phyloP scores from a whole-genome alignment of 768 basidiomycete genomes.

The Mycena leptocephala region DNA sequence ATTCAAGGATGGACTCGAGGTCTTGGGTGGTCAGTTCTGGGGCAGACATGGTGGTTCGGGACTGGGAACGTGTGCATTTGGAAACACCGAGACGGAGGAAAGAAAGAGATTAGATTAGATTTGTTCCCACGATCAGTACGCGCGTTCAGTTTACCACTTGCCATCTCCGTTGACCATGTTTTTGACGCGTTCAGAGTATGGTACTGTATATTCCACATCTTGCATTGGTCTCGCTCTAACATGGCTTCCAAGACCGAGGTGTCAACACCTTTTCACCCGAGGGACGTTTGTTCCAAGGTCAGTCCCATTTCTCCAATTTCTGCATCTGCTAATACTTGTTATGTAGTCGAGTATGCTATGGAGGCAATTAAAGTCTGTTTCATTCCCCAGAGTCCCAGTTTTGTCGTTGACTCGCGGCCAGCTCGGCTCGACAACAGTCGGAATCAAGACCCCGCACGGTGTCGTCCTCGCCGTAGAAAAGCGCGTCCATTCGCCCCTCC shows the following conservation, averaged over 20 bases:
- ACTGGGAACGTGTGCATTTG: background rate
- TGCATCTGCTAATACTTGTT: constrained; percentile 35
- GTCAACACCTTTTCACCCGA: constrained; percentile 99
- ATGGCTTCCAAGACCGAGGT: constrained; percentile 81
- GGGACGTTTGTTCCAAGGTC: constrained; percentile 98
- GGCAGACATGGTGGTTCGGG: constrained; percentile 49
- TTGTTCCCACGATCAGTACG: background rate
- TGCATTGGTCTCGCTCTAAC: background rate
- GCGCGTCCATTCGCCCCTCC: constrained; percentile 96
- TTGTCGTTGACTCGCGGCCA: constrained; percentile 49
- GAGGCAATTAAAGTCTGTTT: constrained; percentile 95
- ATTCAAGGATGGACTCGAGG: constrained; percentile 75
- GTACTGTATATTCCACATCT: constrained; percentile 55
- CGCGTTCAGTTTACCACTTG: constrained; percentile 56
- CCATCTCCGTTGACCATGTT: constrained; percentile 73
- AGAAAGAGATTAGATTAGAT: constrained; percentile 51
- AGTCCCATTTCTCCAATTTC: constrained; percentile 32
- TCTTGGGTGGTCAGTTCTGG: constrained; percentile 54
- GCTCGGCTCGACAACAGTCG: constrained; percentile 99
- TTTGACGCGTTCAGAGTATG: constrained; percentile 96
- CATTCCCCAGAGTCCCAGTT: background rate
- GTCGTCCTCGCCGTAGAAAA: constrained; percentile 98
- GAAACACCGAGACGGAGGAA: constrained; percentile 33
- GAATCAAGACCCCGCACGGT: constrained; percentile 92
- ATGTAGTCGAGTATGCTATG: constrained; percentile 97